Percentiles rank a stretch among this genome's conserved stretches.
These are phyloP conservation scores for Dryadomyces quercus-mongolicae DNA, from an alignment of 2,329 filamentous ascomycete genomes.

Conservation along the genomic window DNA sequence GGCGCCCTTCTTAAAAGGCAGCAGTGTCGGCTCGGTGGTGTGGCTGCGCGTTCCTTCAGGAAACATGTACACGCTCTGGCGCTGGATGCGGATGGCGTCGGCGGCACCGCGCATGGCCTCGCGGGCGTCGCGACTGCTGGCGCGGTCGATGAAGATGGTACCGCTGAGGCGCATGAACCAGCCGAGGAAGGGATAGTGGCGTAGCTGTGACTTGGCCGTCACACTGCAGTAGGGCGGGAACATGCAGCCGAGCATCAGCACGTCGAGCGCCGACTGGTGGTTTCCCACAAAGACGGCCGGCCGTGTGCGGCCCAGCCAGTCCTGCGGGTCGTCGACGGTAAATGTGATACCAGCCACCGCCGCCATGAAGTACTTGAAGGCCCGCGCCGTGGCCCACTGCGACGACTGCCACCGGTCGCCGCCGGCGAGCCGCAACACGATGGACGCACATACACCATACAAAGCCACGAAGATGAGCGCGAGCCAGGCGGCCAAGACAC, in stretches of 20 bases:
- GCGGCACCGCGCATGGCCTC: conserved; percentile 78
- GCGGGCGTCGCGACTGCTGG: conserved; percentile 69
- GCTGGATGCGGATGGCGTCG: conserved; percentile 58
- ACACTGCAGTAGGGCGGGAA: conserved; percentile 90
- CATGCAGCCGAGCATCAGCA: conserved; percentile 77
- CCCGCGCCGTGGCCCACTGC: conserved; percentile 73
- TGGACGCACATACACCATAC: conserved; percentile 66
- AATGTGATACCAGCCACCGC: conserved; percentile 68
- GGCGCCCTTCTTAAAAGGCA: conserved; percentile 98
- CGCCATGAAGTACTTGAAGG: conserved; percentile 71
- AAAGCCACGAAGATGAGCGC: conserved; percentile 46
- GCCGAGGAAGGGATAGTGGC: conserved; percentile 70
- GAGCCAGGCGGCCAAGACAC: conserved; percentile 54
- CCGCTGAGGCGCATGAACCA: conserved; percentile 90
- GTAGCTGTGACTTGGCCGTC: conserved; percentile 79
- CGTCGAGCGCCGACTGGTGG: conserved; percentile 93
- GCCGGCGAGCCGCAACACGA: conserved; percentile 58
- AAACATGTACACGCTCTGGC: conserved; percentile 75
- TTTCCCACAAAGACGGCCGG: conserved; percentile 90
- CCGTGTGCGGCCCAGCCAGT: conserved; percentile 49
- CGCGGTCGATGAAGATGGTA: conserved; percentile 89
- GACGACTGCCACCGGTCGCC: conserved; percentile 51
- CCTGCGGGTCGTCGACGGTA: conserved; percentile 53
- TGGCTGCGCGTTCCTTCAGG: conserved; percentile 92
- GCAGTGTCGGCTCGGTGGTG: conserved; percentile 62